These are phyloP conservation scores for Pichia nanzhaoensis DNA, from an alignment of 805 yeast genomes.

Conservation along the genomic window DNA sequence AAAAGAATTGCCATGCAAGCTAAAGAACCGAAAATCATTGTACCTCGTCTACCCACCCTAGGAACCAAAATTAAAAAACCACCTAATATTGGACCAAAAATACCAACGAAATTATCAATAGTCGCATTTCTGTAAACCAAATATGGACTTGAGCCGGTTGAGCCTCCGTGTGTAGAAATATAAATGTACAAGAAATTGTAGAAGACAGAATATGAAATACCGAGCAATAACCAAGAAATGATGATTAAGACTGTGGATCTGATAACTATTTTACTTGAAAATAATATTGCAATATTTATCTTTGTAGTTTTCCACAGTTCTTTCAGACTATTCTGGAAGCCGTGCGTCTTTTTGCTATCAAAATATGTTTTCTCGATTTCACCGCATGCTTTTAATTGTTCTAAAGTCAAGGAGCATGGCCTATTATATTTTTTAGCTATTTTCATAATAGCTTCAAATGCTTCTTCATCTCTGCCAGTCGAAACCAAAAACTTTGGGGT, in stretches of 20 bases:
- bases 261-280: conserved; percentile 39
- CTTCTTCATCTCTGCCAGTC: conserved; percentile 44
- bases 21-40: conserved; percentile 45
- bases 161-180: conserved; percentile 44
- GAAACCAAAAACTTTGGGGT: conserved; percentile 51
- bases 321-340: conserved; percentile 21
- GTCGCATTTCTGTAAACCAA: conserved; percentile 43
- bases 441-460: conserved; percentile 34
- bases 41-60: conserved; percentile 48
- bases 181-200: conserved; percentile 48
- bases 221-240: conserved; percentile 51
- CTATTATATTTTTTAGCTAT: conserved; percentile 42
- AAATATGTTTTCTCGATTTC: conserved; percentile 26
- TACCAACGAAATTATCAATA: conserved; percentile 39
- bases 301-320: conserved; percentile 26
- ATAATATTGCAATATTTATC: conserved; percentile 39
- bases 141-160: conserved; percentile 33
- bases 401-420: conserved; percentile 36
- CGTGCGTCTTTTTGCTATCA: conserved; percentile 13
- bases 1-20: conserved; percentile 52
- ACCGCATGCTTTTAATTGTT: conserved; percentile 41
- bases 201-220: conserved; percentile 49
- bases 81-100: conserved; percentile 49
- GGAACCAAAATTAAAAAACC: conserved; percentile 32
- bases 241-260: conserved; percentile 38